Base-by-base conservation (phyloP, 164 flowering plant genomes). In the Brasenia schreberi region DNA sequence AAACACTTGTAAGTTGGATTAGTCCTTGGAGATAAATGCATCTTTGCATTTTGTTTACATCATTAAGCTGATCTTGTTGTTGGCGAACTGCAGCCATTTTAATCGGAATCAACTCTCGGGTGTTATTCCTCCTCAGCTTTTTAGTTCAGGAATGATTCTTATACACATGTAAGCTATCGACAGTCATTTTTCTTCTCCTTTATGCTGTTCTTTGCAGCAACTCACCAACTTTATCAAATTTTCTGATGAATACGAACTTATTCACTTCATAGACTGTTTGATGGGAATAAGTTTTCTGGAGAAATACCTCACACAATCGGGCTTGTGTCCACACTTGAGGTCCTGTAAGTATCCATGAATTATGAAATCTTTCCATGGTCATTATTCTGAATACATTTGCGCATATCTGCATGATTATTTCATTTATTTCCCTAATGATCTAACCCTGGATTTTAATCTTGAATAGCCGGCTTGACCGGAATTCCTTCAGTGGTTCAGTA, bases 31-130 rank as follows among this genome's bases (percentile, higher is more conserved):
- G 9, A 61, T 12, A 18, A 18, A 61, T 18, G 4, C 23, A 18
- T 61, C 18, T n/a, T 12, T 18, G 63, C 63, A 18, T 58, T 58
- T 33, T 33, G 39, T 33, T 33, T 33, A 33, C 39, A 33, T 33
- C 39, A 33, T 33, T 49, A 49, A 16, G 5, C 56, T 49, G 10
- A 49, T 49, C 16, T 5, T 49, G 16, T 52, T 66, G 69, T 67
- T 65, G 45, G 68, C 63, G 49, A 59, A 45, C 73, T 78, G 77
- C 89, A 94, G 99, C 78, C 99, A 91, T 77, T 88, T 94, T 79
- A 91, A 88, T 73, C 89, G 87, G 74, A 94, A 91, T 71, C 75
- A 81, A 76, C 89, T 94, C 64, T 86, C 96, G 5, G 97, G 95
- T 68, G 9, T 72, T 66, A 84, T 94, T 67, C 91, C 99, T 0